Base-by-base conservation (phyloP, 2,329 filamentous ascomycete species). In the Lasiodiplodia sp. region DNA sequence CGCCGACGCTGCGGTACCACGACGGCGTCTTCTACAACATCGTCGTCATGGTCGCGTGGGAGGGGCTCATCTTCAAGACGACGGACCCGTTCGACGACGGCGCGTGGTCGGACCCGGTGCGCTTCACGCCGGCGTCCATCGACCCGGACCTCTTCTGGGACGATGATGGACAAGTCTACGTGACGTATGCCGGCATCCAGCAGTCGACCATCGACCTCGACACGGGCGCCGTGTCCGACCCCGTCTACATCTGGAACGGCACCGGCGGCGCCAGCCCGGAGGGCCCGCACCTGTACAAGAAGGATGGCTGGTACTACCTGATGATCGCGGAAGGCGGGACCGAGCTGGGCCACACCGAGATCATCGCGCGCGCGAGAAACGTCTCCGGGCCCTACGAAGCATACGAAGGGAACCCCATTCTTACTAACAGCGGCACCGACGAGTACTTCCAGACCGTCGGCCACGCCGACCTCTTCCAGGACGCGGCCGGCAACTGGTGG, bases 131-230 rank as follows among this genome's bases (percentile, higher is more conserved):
- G 53, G 77, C 56, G 11, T 84, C 84, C 1, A 86, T 86, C 66
- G 87, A 89, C 65, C 84, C 86, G 0, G 83, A 82, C 37, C 81
- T 84, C 10, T 86, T 87, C 72, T 89, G 86, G 84, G 84, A 88
- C 62, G 82, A 82, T 1, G 83, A 88, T 23, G 57, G 57, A 0
- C 23, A 37, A 6, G 44, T 44, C 8, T 51, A 49, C 40, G 37
- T 63, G 12, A 72, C 74, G 3, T 74, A 76, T 71, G 71, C 73
- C 38, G 77, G 78, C 8, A 77, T 79, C 28, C 69, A 73, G 34
- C 71, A 77, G 14, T 67, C 71, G 7, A 72, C 75, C 16, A 73
- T 81, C 38, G 73, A 81, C 62, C 72, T 80, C 12, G 60, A 73
- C 7, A 81, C 77, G 4, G 79, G 79, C 5, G 70, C 25, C 7